Evolutionary conservation across 768 basidiomycete genomes (phyloP), one percentile per base, ranked within the genome.

Genomic region (Fomitopsis serialis): DNA sequence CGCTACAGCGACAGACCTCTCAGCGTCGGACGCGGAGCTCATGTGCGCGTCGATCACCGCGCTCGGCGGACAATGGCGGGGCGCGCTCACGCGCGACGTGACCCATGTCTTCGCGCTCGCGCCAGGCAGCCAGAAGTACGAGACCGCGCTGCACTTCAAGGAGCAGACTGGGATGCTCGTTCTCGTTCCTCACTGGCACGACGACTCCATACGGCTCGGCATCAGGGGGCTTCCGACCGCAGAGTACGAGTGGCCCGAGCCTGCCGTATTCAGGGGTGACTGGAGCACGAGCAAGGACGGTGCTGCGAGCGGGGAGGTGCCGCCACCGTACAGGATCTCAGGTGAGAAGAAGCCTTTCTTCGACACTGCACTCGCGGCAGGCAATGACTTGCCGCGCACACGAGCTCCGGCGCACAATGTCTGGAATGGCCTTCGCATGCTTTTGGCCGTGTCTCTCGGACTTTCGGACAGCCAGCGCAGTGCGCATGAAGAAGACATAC

Each of bases 151-250:
- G 58, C 80, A 85, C 57, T 84, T 78, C 66, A 77, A 81, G 48
- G 67, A 78, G 2, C 70, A 77, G 45, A 84, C 82, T 0, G 69
- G 74, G 9, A 78, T 94, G 61, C 80, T 77, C 47, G 72, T 92
- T 10, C 63, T 97, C n/a, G 76, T 92, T 0, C 94, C 93, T 0
- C 90, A 94, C 57, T 97, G 94, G 93, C 94, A 94, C 55, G 89
- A 94, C 60, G 91, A 93, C 58, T 77, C 78, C 2, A 76, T 88
- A 22, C 74, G 80, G 13, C 71, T 90, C 17, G 70, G 68, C 6
- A 58, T 72, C 21, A 67, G 77, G 12, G 69, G 69, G 8, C 67
- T 89, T 9, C 73, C 78, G 1, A 80, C 84, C 21, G 60, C 63
- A 0, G 70, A 77, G 19, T 92, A 88, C 58, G 73, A 83, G 56